Base-by-base conservation (phyloP, 768 basidiomycete species). In the Pleurotus eryngii region DNA sequence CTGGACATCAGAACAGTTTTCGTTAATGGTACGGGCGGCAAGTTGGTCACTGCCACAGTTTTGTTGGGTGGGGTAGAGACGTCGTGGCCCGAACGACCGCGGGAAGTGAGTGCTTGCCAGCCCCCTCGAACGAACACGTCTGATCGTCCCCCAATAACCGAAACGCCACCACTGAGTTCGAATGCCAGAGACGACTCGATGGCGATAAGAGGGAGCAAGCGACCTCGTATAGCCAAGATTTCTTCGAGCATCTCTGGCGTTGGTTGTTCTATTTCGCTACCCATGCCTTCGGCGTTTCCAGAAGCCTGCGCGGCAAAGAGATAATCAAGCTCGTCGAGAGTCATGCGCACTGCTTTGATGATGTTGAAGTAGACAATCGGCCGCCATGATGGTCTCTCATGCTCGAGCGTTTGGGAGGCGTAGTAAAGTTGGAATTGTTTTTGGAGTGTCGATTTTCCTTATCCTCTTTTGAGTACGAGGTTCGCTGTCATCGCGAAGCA, bases 361-460 rank as follows among this genome's bases (percentile, higher is more conserved):
- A 92, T 77, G 72, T 93, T 93, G 75, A 89, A 86, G 71, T 89
- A 90, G 27, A 93, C 85, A 27, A 92, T 84, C 3, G 88, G 84
- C 17, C 83, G 80, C 91, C 92, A 93, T 3, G 82, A 83, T 0
- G 84, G 80, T 20, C 87, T 84, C 72, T 89, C 87, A 50, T 77
- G 72, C 45, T 92, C 87, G 37, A 92, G 80, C 0, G 85, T 74
- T 57, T 81, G 77, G 2, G 87, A 84, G 6, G 89, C 85, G 64
- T 91, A 90, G 71, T 85, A 87, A 0, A 92, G 77, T 65, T 92
- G 89, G 65, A 92, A 90, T 68, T 92, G 90, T 65, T 92, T 92
- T 65, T 87, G 88, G 11, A 92, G 77, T 2, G 91, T 92, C 2
- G 89, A 90, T 70, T 93, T 93, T 38, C 89, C 89, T 72, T 15